Conservation (phyloP, 1,284 basidiomycete genomes). For the Apiotrichum sp. region DNA sequence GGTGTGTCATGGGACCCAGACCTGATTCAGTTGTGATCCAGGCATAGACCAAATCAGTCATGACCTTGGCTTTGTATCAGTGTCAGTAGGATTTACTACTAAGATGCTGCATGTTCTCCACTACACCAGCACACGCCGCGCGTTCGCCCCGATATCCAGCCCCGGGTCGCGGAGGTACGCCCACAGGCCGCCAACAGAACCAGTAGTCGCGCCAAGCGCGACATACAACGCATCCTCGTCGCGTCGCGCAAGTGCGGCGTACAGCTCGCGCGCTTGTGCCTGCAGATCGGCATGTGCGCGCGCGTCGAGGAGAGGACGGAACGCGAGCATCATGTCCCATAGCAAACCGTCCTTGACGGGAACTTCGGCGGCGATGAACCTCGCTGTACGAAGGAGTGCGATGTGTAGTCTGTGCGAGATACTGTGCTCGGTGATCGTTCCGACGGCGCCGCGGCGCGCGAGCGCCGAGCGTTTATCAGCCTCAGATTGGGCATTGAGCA, state of each 20-base stretch:
- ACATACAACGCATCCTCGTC: conserved; percentile 81
- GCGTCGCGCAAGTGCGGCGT: conserved; percentile 54
- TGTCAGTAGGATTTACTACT: too few relatives aligned
- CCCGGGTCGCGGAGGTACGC: conserved; percentile 25
- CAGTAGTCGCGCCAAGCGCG: conserved; percentile 55
- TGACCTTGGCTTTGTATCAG: too few relatives aligned
- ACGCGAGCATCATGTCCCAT: conserved; percentile 71
- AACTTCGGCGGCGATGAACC: conserved; percentile 57
- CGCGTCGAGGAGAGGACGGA: conserved; percentile 65
- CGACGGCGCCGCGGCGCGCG: conserved; percentile 52
- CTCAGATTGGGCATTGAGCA: conserved; percentile 57
- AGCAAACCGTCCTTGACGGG: conserved; percentile 61
- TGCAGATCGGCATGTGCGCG: conserved; percentile 68
- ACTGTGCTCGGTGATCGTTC: conserved; percentile 35
- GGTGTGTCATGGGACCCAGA: too few relatives aligned
- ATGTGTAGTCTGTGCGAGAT: conserved; percentile 68
- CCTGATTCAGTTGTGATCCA: too few relatives aligned
- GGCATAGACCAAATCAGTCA: too few relatives aligned
- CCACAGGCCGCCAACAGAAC: conserved; percentile 25
- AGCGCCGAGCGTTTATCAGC: conserved; percentile 62
- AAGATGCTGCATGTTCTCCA: not conserved
- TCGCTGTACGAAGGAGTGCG: conserved; percentile 66
- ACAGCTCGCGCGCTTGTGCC: conserved; percentile 59
- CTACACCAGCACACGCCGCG: not conserved
- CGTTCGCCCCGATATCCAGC: conserved; percentile 16